Base-by-base conservation (phyloP, 108 stramenopile genomes). In the Cyclotella cryptica region DNA sequence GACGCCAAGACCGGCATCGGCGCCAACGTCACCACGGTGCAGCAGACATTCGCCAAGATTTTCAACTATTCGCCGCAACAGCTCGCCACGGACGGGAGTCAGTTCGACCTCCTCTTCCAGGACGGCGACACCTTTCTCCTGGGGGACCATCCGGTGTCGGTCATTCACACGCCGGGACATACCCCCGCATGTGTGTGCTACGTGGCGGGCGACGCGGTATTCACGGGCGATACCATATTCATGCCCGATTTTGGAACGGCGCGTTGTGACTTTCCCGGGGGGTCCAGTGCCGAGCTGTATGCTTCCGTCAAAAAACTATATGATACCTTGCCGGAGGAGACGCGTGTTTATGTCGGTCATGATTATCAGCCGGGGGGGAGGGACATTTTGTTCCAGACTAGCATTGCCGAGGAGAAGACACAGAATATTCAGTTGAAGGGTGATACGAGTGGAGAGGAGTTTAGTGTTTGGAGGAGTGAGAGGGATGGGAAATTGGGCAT, bases 101-200 rank as follows among this genome's bases (percentile, higher is more conserved):
- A 80, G 51, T 79, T 76, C 41, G 85, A 85, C 30, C 5, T 85
- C 15, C 54, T 85, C n/a, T 75, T 85, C 22, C 24, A 65, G 1
- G 81, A 82, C 40, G 81, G 76, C 7, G 79, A 85, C 52, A 71
- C 69, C 27, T 81, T 81, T 29, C 71, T 35, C 0, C 44, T 85
- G 19, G 85, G 80, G 3, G 58, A 67, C 12, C 45, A 78, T 17
- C 1, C 42, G 39, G 60, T 71, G 1, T 24, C 41, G 0, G 81
- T 82, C 39, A 29, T 80, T 59, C n/a, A 75, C 52, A 85, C 85
- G 0, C 85, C 85, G 22, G 85, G 85, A 14, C 85, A 85, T 59
- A 85, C 85, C 4, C 81, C 81, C 22, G 85, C 79, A 13, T 85
- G 85, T 58, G 81, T 85, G 1, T 80, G 81, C 21, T 85, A 85